These are phyloP conservation scores for Draba incana DNA, from an alignment of 345 rosid genomes.

Conservation along the genomic window DNA sequence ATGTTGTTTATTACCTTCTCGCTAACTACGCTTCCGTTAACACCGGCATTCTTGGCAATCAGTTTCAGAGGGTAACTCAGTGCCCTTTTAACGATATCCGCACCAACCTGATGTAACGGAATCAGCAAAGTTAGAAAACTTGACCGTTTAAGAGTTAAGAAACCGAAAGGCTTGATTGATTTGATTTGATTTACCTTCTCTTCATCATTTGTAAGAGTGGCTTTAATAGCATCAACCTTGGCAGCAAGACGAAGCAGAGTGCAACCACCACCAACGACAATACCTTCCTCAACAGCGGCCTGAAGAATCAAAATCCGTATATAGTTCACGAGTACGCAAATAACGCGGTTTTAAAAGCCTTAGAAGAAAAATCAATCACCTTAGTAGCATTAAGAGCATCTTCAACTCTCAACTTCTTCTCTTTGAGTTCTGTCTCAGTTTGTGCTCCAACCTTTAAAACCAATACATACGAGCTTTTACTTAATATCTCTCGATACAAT, in stretches of 20 bases:
- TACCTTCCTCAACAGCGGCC: slow-evolving; percentile 94
- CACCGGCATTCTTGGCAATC: slow-evolving; percentile 97
- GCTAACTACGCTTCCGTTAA: slow-evolving; percentile 92
- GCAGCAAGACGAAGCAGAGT: slow-evolving; percentile 70
- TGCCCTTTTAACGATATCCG: slow-evolving; percentile 91
- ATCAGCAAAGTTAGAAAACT: slow-evolving; percentile 1
- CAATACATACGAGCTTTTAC: slow-evolving; percentile 14
- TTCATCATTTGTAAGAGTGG: slow-evolving; percentile 75
- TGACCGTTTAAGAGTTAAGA: neutral
- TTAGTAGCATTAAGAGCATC: slow-evolving; percentile 99
- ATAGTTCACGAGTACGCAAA: slow-evolving; percentile 3
- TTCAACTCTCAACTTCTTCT: slow-evolving; percentile 95
- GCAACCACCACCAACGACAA: slow-evolving; percentile 93
- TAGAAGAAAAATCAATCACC: slow-evolving; percentile 40
- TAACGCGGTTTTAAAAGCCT: neutral
- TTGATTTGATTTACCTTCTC: slow-evolving; percentile 60
- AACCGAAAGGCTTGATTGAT: slow-evolving; percentile 9
- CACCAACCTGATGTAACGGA: slow-evolving; percentile 69
- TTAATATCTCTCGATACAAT: neutral
- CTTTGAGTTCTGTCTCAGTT: slow-evolving; percentile 93
- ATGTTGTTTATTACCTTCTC: slow-evolving; percentile 64
- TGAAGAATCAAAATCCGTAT: slow-evolving; percentile 35
- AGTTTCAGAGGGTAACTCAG: slow-evolving; percentile 84
- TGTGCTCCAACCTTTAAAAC: slow-evolving; percentile 72
- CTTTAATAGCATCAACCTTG: slow-evolving; percentile 77